Evolutionary conservation across 192 early-diverging fungal genomes (phyloP).

Genomic region (Oehlia diaphana): DNA sequence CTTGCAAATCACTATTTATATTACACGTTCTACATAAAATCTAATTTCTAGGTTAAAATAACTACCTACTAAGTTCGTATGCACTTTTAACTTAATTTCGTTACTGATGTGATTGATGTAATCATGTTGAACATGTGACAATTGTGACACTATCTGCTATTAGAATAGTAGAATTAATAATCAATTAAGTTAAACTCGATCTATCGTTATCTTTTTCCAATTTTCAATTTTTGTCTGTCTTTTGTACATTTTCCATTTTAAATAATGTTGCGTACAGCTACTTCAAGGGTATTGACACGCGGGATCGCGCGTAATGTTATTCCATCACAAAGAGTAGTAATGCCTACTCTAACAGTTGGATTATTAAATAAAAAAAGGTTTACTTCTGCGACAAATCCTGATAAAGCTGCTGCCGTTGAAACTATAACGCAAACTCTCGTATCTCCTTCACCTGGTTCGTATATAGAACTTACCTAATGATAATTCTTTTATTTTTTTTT

Average conservation of each 20-base stretch:
- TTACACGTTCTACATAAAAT: too few relatives aligned
- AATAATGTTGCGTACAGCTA: not conserved
- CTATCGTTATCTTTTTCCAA: too few relatives aligned
- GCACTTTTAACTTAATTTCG: too few relatives aligned
- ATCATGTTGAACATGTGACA: too few relatives aligned
- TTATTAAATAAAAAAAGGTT: not conserved
- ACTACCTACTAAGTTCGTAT: too few relatives aligned
- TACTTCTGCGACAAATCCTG: not conserved
- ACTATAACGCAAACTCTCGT: slow-evolving; percentile 5
- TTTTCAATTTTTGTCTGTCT: not conserved
- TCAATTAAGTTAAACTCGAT: too few relatives aligned
- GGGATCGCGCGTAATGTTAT: not conserved
- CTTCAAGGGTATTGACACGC: not conserved
- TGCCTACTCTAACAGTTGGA: not conserved
- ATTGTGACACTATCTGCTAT: too few relatives aligned
- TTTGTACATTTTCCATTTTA: not conserved
- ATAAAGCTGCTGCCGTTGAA: not conserved
- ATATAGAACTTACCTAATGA: not conserved
- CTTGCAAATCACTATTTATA: too few relatives aligned
- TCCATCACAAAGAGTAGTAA: not conserved
- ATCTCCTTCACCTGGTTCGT: slow-evolving; percentile 1
- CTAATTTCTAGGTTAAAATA: too few relatives aligned
- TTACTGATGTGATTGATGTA: too few relatives aligned
- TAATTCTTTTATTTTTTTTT: too few relatives aligned
- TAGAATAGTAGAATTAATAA: too few relatives aligned